phyloP scores from a whole-genome alignment of 495 filamentous ascomycete species.

The Penicillium malachiteum region DNA sequence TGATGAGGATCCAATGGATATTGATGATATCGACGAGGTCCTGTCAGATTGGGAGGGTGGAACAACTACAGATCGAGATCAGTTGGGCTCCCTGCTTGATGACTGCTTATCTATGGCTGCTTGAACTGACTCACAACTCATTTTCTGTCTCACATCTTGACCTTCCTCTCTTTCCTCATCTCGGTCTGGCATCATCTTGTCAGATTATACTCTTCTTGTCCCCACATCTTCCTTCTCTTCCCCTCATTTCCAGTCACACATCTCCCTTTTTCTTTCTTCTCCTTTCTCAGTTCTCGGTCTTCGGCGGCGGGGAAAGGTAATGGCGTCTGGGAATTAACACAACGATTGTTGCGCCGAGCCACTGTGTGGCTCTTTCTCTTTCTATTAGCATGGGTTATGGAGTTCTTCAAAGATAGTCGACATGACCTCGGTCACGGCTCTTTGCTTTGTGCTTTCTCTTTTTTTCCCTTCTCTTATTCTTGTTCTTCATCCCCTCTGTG shows the following conservation, averaged over 20 bases:
- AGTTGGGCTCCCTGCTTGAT: constrained; percentile 70
- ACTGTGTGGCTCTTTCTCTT: constrained; percentile 10
- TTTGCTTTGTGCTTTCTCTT: neutral
- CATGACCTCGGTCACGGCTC: constrained; percentile 6
- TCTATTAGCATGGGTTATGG: constrained; percentile 28
- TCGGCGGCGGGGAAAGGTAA: constrained; percentile 19
- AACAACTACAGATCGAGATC: constrained; percentile 55
- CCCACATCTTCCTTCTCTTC: neutral
- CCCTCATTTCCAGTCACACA: constrained; percentile 6
- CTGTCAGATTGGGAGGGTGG: constrained; percentile 73
- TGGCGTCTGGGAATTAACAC: constrained; percentile 26
- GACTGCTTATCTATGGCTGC: constrained; percentile 52
- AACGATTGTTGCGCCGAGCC: neutral
- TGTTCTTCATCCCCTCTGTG: constrained; percentile 1
- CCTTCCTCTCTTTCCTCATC: neutral
- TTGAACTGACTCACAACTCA: constrained; percentile 25
- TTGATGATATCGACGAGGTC: constrained; percentile 55
- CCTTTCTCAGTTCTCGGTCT: constrained; percentile 19
- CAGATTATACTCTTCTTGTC: neutral
- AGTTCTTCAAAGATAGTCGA: constrained; percentile 24
- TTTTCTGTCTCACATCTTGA: neutral
- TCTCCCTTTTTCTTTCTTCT: constrained; percentile 10
- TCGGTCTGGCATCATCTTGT: neutral
- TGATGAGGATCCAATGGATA: constrained; percentile 55
- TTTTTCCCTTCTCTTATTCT: constrained; percentile 4